Conservation (phyloP, 805 yeast genomes). For the Yarrowia sp. region DNA sequence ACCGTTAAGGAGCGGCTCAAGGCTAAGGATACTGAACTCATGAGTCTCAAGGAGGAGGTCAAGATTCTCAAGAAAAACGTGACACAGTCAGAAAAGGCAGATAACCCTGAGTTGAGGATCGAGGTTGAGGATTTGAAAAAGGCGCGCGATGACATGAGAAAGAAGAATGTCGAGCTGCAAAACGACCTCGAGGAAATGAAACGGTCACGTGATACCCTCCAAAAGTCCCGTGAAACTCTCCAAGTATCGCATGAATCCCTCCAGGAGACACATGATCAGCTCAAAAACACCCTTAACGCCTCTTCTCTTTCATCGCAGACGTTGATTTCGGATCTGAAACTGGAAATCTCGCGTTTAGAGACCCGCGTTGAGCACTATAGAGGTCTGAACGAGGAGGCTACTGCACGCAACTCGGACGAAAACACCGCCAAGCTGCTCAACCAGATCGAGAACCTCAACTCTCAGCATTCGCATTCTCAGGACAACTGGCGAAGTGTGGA, state of each 20-base stretch:
- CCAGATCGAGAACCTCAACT: constrained; percentile 57
- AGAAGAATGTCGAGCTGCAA: constrained; percentile 29
- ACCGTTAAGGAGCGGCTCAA: constrained; percentile 38
- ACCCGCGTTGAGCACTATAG: constrained; percentile 67
- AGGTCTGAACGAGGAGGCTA: constrained; percentile 53
- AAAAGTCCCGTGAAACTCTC: not conserved
- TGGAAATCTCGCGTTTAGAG: constrained; percentile 52
- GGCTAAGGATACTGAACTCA: constrained; percentile 33
- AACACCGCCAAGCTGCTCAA: constrained; percentile 41
- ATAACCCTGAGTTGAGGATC: constrained; percentile 37
- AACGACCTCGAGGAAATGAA: constrained; percentile 32
- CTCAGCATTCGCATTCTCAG: constrained; percentile 71
- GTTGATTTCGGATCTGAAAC: constrained; percentile 30
- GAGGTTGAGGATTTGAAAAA: constrained; percentile 39
- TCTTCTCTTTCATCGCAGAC: constrained; percentile 1
- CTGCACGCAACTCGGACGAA: constrained; percentile 34
- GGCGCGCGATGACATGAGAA: constrained; percentile 35
- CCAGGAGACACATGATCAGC: constrained; percentile 33
- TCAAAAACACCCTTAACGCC: constrained; percentile 21
- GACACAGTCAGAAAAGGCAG: constrained; percentile 28
- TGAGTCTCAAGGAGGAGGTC: constrained; percentile 32
- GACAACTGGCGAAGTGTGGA: constrained; percentile 85
- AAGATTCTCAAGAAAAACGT: constrained; percentile 29
- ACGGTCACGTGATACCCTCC: not conserved
- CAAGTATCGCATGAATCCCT: not conserved